These are phyloP conservation scores for Miamiensis avidus DNA, from an alignment of 169 alveolate genomes.

Conservation along the genomic window DNA sequence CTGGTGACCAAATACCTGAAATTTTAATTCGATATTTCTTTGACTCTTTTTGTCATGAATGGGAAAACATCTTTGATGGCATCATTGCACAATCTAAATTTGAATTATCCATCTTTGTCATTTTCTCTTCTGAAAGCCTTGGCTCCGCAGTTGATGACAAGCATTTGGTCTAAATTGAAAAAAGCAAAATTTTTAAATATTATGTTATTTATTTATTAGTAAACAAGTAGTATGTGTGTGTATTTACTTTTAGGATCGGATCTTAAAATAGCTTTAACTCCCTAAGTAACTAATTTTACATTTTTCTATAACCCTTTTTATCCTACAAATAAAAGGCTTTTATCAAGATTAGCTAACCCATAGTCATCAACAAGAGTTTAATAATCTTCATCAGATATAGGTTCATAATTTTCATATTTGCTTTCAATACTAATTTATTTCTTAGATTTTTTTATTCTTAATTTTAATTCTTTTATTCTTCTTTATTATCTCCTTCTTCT, in stretches of 20 bases:
- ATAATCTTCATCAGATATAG: conserved; percentile 40
- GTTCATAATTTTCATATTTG: background rate
- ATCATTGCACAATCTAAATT: conserved; percentile 71
- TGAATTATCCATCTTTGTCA: conserved; percentile 50
- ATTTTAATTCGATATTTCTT: conserved; percentile 41
- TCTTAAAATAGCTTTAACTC: conserved; percentile 52
- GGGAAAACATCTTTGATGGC: conserved; percentile 67
- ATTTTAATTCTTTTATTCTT: conserved; percentile 20
- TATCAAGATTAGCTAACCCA: conserved; percentile 36
- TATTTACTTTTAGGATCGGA: conserved; percentile 45
- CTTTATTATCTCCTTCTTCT: conserved; percentile 26
- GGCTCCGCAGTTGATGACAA: conserved; percentile 63
- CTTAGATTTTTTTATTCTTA: conserved; percentile 5
- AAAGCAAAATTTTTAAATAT: conserved; percentile 47
- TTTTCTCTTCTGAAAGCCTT: conserved; percentile 63
- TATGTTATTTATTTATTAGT: too few relatives aligned
- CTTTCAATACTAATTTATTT: background rate
- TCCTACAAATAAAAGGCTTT: conserved; percentile 47
- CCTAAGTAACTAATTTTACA: conserved; percentile 57
- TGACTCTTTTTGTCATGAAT: conserved; percentile 65
- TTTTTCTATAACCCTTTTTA: conserved; percentile 47
- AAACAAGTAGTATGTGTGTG: conserved; percentile 59
- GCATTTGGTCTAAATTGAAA: conserved; percentile 31
- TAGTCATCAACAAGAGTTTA: conserved; percentile 27
- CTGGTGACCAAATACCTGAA: conserved; percentile 50